Evolutionary conservation across 352 stramenopile species (phyloP), one percentile per base, ranked within the genome.

Genomic region (Halophytophthora polymorphica): DNA sequence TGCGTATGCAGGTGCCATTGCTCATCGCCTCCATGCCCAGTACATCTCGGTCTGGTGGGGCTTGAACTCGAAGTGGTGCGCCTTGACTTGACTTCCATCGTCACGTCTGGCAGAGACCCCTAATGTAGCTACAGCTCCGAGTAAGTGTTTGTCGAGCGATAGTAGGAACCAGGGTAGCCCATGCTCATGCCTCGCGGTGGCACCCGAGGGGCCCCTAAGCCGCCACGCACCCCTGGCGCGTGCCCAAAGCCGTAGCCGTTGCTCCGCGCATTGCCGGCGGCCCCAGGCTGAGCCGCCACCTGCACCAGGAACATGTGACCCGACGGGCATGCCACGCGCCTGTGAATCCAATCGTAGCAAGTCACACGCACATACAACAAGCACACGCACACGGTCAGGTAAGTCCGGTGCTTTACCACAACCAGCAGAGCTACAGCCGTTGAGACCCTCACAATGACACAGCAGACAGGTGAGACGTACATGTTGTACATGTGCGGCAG

Each of bases 401-500:
- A 28, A 56, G 51, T 43, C n/a, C 17, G 14, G 29, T n/a, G n/a
- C 31, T 44, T 6, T 8, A 58, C 41, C 28, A 8, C 21, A 52
- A 44, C 18, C 18, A 11, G 7, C 43, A 21, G 14, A 8, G 23
- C 23, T 7, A 31, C 29, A 50, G 25, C 17, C 36, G 38, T 2
- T 15, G n/a, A n/a, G n/a, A n/a, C n/a, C n/a, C n/a, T n/a, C 25
- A 31, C 25, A 4, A 31, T 4, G 8, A 31, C 25, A 8, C 25
- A 31, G 25, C 25, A 31, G 8, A 35, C 6, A 43, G 14, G 17
- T 15, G 33, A 39, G 2, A 76, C 77, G 33, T 82, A 92, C 83
- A 93, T 90, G 74, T 93, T 93, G 60, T 92, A 93, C 83, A 93
- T 93, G 56, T 93, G 78, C 6, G 83, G 83, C 2, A 93, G 69